A percentile compares a stretch with the other conserved stretches of the same genome.
Evolutionary conservation across 2,329 filamentous ascomycete species (phyloP).

Genomic region (Diaporthe velutina): DNA sequence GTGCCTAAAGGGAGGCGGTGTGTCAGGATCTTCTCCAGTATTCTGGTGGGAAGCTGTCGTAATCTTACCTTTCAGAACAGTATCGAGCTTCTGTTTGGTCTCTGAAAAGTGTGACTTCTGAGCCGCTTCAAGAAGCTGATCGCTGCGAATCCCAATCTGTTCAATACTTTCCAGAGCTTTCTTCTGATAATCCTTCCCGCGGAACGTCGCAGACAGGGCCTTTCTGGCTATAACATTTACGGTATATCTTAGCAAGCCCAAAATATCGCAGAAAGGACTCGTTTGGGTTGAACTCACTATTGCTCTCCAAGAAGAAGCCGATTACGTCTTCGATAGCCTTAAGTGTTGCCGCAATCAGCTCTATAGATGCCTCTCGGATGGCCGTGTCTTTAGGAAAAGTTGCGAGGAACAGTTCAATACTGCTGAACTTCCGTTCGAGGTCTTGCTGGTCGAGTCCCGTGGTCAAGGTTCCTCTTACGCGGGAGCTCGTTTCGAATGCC

Average conservation of each 20-base stretch:
- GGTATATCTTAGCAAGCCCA: background rate
- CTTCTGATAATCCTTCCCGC: background rate
- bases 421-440: background rate
- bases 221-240: background rate
- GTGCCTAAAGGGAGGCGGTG: background rate
- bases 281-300: background rate
- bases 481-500: background rate
- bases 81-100: background rate
- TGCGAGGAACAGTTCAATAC: background rate
- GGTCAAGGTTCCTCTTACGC: background rate
- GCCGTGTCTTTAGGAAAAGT: background rate
- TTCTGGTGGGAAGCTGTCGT: too few species aligned
- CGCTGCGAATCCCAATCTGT: background rate
- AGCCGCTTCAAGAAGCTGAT: background rate
- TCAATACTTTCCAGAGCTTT: background rate
- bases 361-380: background rate
- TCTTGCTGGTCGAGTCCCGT: background rate
- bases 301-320: background rate
- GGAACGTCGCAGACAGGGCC: background rate
- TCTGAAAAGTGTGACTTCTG: background rate
- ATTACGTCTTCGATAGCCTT: slow-evolving; percentile 1
- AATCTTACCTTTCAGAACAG: background rate
- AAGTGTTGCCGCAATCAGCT: slow-evolving; percentile 1
- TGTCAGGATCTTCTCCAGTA: background rate
- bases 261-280: background rate